Conservation (phyloP, 2,329 filamentous ascomycete genomes). For the Paracoccidioides lutzii region DNA sequence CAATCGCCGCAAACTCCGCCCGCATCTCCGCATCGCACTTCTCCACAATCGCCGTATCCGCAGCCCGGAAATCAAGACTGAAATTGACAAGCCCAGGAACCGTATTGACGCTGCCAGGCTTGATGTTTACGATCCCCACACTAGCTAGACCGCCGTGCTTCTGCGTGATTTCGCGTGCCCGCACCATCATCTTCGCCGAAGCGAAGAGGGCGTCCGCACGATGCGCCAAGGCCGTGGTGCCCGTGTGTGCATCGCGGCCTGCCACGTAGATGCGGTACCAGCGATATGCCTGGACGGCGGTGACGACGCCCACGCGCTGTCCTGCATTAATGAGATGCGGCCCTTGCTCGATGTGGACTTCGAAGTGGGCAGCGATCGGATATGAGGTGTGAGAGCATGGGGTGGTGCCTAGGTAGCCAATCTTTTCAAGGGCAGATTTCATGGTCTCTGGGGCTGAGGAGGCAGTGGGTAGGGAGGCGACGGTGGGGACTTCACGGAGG, state of each 20-base stretch:
- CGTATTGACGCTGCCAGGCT: conserved; percentile 60
- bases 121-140: conserved; percentile 55
- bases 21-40: conserved; percentile 45
- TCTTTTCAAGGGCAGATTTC: conserved; percentile 56
- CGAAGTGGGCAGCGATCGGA: conserved; percentile 65
- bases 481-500: conserved; percentile 46
- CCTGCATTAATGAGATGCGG: conserved; percentile 55
- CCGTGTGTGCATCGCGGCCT: conserved; percentile 60
- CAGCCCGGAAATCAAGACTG: conserved; percentile 53
- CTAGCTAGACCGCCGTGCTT: conserved; percentile 50
- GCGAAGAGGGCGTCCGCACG: conserved; percentile 57
- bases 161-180: conserved; percentile 50
- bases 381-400: conserved; percentile 45
- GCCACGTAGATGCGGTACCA: conserved; percentile 57
- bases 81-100: conserved; percentile 57
- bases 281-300: conserved; percentile 60
- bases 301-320: conserved; percentile 56
- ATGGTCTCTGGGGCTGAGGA: conserved; percentile 48
- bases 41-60: conserved; percentile 43
- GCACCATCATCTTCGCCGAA: conserved; percentile 54
- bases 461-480: conserved; percentile 29
- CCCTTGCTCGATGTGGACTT: conserved; percentile 76
- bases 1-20: conserved; percentile 47
- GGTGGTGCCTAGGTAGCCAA: conserved; percentile 53
- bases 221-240: conserved; percentile 55